Conservation (phyloP, 768 basidiomycete genomes). For the Psilocybe cyanescens region DNA sequence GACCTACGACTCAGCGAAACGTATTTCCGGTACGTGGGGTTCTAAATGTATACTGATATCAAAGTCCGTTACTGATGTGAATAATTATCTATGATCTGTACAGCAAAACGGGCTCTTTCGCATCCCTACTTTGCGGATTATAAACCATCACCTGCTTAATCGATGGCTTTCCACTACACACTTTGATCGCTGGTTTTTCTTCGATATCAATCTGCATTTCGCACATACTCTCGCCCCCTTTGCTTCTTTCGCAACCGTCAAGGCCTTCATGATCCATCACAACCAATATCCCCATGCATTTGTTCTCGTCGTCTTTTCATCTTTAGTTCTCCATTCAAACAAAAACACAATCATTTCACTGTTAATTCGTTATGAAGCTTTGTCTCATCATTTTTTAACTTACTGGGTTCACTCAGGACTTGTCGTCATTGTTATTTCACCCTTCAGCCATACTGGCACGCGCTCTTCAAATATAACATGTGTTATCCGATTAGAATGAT, state of each 20-base stretch:
- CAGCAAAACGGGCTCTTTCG: slow-evolving; percentile 59
- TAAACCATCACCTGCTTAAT: slow-evolving; percentile 22
- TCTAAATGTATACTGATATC: neutral
- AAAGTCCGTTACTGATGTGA: neutral
- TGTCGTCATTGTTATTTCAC: too few species aligned
- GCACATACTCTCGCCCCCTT: neutral
- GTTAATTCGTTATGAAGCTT: neutral
- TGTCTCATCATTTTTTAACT: neutral
- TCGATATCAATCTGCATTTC: slow-evolving; percentile 1
- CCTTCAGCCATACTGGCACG: too few species aligned
- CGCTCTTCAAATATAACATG: too few species aligned
- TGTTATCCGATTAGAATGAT: too few species aligned
- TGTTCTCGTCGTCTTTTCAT: neutral
- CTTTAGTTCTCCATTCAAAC: slow-evolving; percentile 4
- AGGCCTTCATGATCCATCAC: slow-evolving; percentile 11
- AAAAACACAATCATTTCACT: slow-evolving; percentile 2
- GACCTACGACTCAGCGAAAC: slow-evolving; percentile 87
- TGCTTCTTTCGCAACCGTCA: slow-evolving; percentile 8
- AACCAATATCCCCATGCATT: slow-evolving; percentile 13
- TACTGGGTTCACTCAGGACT: too few species aligned
- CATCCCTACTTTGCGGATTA: slow-evolving; percentile 56
- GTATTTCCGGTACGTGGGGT: slow-evolving; percentile 78
- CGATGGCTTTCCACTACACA: neutral
- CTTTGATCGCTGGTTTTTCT: slow-evolving; percentile 2
- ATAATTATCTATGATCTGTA: slow-evolving; percentile 41